A percentile compares a stretch with the other conserved stretches of the same genome.
Evolutionary conservation across 805 yeast species (phyloP).

Genomic region (Candida pseudofarinosa): DNA sequence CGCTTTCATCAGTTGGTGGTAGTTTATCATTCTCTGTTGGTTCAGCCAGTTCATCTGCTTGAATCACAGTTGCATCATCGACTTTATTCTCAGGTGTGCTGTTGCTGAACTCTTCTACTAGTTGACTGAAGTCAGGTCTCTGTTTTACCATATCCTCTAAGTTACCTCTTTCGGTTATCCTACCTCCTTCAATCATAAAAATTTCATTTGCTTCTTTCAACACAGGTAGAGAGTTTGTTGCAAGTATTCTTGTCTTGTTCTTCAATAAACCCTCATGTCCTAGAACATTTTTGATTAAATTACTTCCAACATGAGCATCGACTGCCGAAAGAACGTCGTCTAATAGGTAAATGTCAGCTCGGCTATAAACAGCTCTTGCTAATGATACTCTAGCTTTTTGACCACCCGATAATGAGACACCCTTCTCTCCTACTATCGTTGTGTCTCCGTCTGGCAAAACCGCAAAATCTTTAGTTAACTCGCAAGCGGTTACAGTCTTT

Average conservation of each 20-base stretch:
- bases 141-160: conserved; percentile 45
- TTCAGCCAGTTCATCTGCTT: neutral
- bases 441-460: conserved; percentile 37
- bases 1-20: neutral
- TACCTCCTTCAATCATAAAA: conserved; percentile 24
- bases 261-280: conserved; percentile 24
- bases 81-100: neutral
- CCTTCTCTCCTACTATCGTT: conserved; percentile 44
- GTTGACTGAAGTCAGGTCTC: conserved; percentile 31
- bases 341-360: conserved; percentile 36
- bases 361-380: conserved; percentile 40
- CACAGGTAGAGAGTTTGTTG: conserved; percentile 36
- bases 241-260: conserved; percentile 31
- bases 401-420: conserved; percentile 40
- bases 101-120: conserved; percentile 28
- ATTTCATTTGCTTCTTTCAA: conserved; percentile 31
- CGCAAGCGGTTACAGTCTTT: conserved; percentile 34
- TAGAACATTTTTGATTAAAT: conserved; percentile 27
- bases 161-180: conserved; percentile 38
- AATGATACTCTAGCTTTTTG: conserved; percentile 40
- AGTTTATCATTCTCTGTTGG: neutral
- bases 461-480: conserved; percentile 30
- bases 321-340: conserved; percentile 43
- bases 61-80: neutral
- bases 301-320: conserved; percentile 40